Base-by-base conservation (phyloP, 2,329 filamentous ascomycete genomes). In the Bipolaris cookei region DNA sequence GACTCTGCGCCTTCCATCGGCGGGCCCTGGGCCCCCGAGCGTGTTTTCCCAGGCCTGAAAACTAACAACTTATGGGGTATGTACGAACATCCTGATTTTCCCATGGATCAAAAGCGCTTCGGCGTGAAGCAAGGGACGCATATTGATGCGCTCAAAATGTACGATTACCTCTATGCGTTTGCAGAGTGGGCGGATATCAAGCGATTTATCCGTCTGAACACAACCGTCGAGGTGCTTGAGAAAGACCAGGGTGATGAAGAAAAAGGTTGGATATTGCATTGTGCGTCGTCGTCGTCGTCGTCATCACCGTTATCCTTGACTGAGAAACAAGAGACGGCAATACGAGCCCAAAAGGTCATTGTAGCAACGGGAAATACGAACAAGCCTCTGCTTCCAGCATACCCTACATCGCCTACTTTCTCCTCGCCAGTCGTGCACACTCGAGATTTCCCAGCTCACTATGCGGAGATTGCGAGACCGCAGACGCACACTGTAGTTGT, bases 281-380 rank as follows among this genome's bases (percentile, higher is more conserved):
- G 64, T 54, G 50, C 28, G 7, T 46, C 42, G 5, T 46, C 28
- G 4, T 21, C 53, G n/a, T n/a, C n/a, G n/a, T n/a, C n/a, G n/a
- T n/a, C n/a, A n/a, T n/a, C n/a, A n/a, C n/a, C n/a, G n/a, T n/a
- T n/a, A 3, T 51, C 38, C 4, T 32, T 34, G 7, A n/a, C 39
- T 3, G n/a, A 35, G 0, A 48, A 38, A 13, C 76, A 77, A 11
- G 76, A 67, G 18, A 56, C 76, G 20, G 68, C 28, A 7, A 63
- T 74, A 63, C 30, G 69, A 65, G 58, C 75, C 1, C 73, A 71
- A 13, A 87, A 85, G 65, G 75, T 90, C 44, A 81, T 90, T 30
- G 70, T 90, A 5, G 85, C 87, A 1, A 86, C 85, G 1, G 88
- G 88, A 1, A 72, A 88, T 21, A 85, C 84, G 0, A 88, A 84